These are phyloP conservation scores for Podaxis rugospora DNA, from an alignment of 768 basidiomycete genomes.

Conservation along the genomic window DNA sequence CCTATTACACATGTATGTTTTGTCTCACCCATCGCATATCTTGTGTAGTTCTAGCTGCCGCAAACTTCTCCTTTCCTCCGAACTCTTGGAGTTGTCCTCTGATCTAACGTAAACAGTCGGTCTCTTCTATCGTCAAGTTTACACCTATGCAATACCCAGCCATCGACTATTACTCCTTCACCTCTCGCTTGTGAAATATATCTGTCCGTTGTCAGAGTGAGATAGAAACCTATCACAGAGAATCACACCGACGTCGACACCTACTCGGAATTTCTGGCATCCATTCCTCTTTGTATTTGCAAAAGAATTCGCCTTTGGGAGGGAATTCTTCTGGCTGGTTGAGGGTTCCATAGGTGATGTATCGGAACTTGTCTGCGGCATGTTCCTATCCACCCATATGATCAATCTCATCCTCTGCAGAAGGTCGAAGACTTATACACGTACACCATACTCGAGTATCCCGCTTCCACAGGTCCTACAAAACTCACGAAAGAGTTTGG, in stretches of 20 bases:
- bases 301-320: constrained; percentile 17
- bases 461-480: constrained; percentile 15
- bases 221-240: not conserved
- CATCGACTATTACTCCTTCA: constrained; percentile 11
- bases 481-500: constrained; percentile 15
- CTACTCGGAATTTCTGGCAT: constrained; percentile 17
- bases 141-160: not conserved
- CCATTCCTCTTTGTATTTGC: constrained; percentile 15
- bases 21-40: not conserved
- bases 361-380: constrained; percentile 13
- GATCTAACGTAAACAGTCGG: too few relatives aligned
- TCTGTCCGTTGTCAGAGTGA: not conserved
- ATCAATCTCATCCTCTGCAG: not conserved
- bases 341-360: constrained; percentile 15
- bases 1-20: not conserved
- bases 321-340: constrained; percentile 13
- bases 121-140: not conserved
- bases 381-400: constrained; percentile 11
- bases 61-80: not conserved
- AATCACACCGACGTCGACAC: not conserved
- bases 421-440: not conserved
- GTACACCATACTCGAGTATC: constrained; percentile 16
- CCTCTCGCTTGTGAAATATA: constrained; percentile 16
- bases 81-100: too few relatives aligned
- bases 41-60: not conserved